Conservation (phyloP, 2,329 filamentous ascomycete genomes). For the Trichoderma lentiforme region DNA sequence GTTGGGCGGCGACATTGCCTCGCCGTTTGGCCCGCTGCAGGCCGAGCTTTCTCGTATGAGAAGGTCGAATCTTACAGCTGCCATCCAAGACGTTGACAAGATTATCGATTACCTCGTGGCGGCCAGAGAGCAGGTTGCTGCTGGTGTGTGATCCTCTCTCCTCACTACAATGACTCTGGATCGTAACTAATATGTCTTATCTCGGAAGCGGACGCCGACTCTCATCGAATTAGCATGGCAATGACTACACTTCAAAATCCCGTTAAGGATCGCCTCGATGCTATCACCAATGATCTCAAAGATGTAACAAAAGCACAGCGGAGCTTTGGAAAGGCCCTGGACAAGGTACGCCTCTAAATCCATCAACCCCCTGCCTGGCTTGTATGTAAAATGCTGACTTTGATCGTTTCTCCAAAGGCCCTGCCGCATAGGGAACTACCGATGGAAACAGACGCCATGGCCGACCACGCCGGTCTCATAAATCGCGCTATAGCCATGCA, state of each 20-base stretch:
- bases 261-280: slow-evolving; percentile 75
- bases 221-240: slow-evolving; percentile 64
- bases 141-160: slow-evolving; percentile 47
- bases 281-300: slow-evolving; percentile 76
- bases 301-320: slow-evolving; percentile 79
- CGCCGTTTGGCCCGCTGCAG: slow-evolving; percentile 56
- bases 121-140: slow-evolving; percentile 70
- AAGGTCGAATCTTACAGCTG: slow-evolving; percentile 64
- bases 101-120: slow-evolving; percentile 74
- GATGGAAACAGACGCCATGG: slow-evolving; percentile 77
- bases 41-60: slow-evolving; percentile 72
- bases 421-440: slow-evolving; percentile 59
- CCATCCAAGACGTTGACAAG: slow-evolving; percentile 75
- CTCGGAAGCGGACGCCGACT: slow-evolving; percentile 30
- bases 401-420: slow-evolving; percentile 27
- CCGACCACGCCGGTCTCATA: slow-evolving; percentile 70
- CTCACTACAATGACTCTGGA: not conserved
- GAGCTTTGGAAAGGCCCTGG: slow-evolving; percentile 79
- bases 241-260: slow-evolving; percentile 84
- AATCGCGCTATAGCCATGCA: slow-evolving; percentile 97
- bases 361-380: not conserved
- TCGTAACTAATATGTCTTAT: slow-evolving; percentile 20
- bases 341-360: slow-evolving; percentile 57
- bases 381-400: not conserved
- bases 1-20: slow-evolving; percentile 36